phyloP scores from a whole-genome alignment of 768 basidiomycete species.

The Chalciporus chontae region DNA sequence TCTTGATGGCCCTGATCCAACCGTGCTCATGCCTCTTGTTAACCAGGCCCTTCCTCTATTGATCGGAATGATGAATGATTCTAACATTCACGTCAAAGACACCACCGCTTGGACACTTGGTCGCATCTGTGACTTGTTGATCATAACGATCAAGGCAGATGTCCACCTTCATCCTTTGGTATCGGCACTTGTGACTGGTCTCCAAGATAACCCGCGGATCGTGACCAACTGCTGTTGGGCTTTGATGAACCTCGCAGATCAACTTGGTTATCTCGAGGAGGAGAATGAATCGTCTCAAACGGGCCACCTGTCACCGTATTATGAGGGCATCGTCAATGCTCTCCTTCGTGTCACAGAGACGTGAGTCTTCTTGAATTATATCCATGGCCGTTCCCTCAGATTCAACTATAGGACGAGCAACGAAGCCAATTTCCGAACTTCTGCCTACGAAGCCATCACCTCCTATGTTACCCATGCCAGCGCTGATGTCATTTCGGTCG shows the following conservation, averaged over 20 bases:
- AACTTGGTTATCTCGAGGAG: constrained; percentile 71
- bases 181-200: constrained; percentile 74
- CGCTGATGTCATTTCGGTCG: constrained; percentile 71
- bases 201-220: constrained; percentile 80
- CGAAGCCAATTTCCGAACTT: constrained; percentile 89
- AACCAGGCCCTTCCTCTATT: constrained; percentile 91
- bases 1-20: constrained; percentile 91
- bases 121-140: constrained; percentile 87
- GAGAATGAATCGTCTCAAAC: constrained; percentile 49
- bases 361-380: constrained; percentile 38
- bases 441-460: constrained; percentile 94
- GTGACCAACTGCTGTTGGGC: constrained; percentile 95
- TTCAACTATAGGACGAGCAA: constrained; percentile 58
- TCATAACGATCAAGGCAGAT: constrained; percentile 83
- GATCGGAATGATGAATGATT: constrained; percentile 92
- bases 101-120: constrained; percentile 98
- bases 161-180: constrained; percentile 82
- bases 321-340: constrained; percentile 80
- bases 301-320: constrained; percentile 82
- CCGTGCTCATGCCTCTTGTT: constrained; percentile 84
- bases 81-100: constrained; percentile 85
- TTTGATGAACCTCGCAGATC: constrained; percentile 92
- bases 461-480: constrained; percentile 82
- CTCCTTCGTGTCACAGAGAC: constrained; percentile 85
- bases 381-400: constrained; percentile 10